Evolutionary conservation across 2,329 filamentous ascomycete genomes (phyloP), one percentile per base, ranked within the genome.

Genomic region (Colletotrichum salicis): DNA sequence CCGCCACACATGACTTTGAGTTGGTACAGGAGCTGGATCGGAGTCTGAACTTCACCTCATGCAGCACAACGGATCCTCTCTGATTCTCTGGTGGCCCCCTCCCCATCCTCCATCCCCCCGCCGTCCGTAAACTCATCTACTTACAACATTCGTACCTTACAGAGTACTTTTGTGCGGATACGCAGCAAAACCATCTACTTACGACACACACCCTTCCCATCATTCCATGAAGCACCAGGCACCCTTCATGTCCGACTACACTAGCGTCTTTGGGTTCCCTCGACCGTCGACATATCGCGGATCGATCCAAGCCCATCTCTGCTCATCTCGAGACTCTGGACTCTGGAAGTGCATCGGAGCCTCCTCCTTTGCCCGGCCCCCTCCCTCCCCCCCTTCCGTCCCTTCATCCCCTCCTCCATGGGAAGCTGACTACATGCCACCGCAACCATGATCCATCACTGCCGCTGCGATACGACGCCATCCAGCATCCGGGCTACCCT

Each of bases 161-260:
- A 13, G 15, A 54, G 51, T 70, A 74, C 58, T 35, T 57, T 56
- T 54, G 52, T 55, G 41, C 56, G 35, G 55, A 54, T 58, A 22
- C 24, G 51, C 31, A 41, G 51, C 61, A 11, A 29, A 33, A 55
- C 64, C 58, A 63, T 58, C 51, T 67, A 68, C 57, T 27, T 54
- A 54, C 52, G 58, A 63, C 64, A 68, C 45, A 15, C 56, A 67
- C 62, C 55, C 62, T 70, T 57, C 22, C 61, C 61, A 58, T 29
- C 61, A 54, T 33, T 33, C 27, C 29, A 31, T 61, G 37, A 57
- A 62, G 56, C 56, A 22, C 37, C 35, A 33, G 61, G 35, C 24
- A 56, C 55, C 52, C 51, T 48, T 48, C 48, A 56, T 24, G 11
- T 22, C 7, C 27, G 27, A n/a, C 13, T n/a, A 6, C 11, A 5